phyloP scores from a whole-genome alignment of 768 basidiomycete genomes.

The Lactifluus hygrophoroides region DNA sequence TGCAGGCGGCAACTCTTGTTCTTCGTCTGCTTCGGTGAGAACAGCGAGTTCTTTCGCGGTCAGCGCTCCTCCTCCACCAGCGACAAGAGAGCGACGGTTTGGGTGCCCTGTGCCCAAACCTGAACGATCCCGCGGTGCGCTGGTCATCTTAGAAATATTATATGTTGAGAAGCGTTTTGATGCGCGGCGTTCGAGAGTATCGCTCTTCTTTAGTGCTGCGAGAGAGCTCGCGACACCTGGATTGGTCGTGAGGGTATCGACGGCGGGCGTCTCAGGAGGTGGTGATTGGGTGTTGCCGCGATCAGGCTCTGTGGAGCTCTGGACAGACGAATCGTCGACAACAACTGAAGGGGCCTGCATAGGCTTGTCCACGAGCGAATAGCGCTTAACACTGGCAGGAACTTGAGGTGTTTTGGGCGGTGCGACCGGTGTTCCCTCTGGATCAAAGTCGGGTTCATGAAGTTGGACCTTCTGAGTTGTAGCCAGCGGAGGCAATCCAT shows the following conservation, averaged over 20 bases:
- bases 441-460: conserved; percentile 17
- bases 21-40: conserved; percentile 68
- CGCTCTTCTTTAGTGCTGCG: conserved; percentile 80
- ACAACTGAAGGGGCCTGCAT: conserved; percentile 42
- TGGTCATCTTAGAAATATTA: conserved; percentile 90
- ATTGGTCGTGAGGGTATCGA: conserved; percentile 41
- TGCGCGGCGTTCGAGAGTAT: conserved; percentile 81
- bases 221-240: conserved; percentile 60
- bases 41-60: conserved; percentile 67
- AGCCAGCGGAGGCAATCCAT: neutral
- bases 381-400: conserved; percentile 67
- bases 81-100: conserved; percentile 60
- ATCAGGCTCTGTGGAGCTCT: conserved; percentile 19
- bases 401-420: conserved; percentile 34
- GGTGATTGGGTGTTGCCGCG: conserved; percentile 18
- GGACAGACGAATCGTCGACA: conserved; percentile 39
- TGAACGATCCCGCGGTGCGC: conserved; percentile 38
- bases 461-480: conserved; percentile 4
- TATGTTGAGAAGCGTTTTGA: conserved; percentile 95
- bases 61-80: conserved; percentile 44
- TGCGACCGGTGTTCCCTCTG: conserved; percentile 24
- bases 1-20: conserved; percentile 25
- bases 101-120: conserved; percentile 33
- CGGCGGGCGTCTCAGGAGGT: conserved; percentile 30
- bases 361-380: conserved; percentile 71